These are phyloP conservation scores for Capronia americana DNA, from an alignment of 2,329 filamentous ascomycete genomes.

Conservation along the genomic window DNA sequence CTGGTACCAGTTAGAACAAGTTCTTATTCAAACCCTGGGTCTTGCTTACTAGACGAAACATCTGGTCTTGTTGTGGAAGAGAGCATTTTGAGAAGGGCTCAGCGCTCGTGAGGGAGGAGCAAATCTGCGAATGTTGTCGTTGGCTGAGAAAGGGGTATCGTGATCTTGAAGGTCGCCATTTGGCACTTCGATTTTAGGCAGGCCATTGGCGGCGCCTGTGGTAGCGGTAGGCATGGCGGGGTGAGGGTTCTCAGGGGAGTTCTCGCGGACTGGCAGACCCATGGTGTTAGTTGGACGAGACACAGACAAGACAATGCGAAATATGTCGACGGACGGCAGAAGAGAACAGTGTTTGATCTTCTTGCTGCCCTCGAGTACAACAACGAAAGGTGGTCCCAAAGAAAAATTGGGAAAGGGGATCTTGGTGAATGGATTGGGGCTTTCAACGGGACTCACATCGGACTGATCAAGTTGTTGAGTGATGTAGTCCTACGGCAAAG, in stretches of 20 bases:
- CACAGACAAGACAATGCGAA: neutral
- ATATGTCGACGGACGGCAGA: slow-evolving; percentile 16
- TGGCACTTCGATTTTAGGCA: slow-evolving; percentile 60
- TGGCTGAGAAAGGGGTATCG: slow-evolving; percentile 67
- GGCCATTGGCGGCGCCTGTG: slow-evolving; percentile 57
- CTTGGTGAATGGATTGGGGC: slow-evolving; percentile 14
- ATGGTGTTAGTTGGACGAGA: slow-evolving; percentile 35
- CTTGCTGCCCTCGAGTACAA: slow-evolving; percentile 10
- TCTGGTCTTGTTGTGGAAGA: slow-evolving; percentile 99
- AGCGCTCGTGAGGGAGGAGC: slow-evolving; percentile 87
- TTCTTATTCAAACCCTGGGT: slow-evolving; percentile 50
- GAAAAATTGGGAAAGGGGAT: slow-evolving; percentile 14
- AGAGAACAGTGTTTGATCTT: slow-evolving; percentile 1
- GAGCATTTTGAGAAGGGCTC: slow-evolving; percentile 86
- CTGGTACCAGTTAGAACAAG: slow-evolving; percentile 50
- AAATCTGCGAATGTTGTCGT: slow-evolving; percentile 99
- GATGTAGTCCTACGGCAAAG: slow-evolving; percentile 14
- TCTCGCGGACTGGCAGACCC: slow-evolving; percentile 37
- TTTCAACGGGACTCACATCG: slow-evolving; percentile 31
- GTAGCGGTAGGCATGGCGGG: slow-evolving; percentile 54
- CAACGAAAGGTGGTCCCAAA: slow-evolving; percentile 15
- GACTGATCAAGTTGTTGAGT: slow-evolving; percentile 25
- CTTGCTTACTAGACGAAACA: slow-evolving; percentile 96
- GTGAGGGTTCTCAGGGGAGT: slow-evolving; percentile 35
- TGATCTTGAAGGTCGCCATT: slow-evolving; percentile 44